phyloP scores from a whole-genome alignment of 768 basidiomycete species.

The Rhizopogon sp. region DNA sequence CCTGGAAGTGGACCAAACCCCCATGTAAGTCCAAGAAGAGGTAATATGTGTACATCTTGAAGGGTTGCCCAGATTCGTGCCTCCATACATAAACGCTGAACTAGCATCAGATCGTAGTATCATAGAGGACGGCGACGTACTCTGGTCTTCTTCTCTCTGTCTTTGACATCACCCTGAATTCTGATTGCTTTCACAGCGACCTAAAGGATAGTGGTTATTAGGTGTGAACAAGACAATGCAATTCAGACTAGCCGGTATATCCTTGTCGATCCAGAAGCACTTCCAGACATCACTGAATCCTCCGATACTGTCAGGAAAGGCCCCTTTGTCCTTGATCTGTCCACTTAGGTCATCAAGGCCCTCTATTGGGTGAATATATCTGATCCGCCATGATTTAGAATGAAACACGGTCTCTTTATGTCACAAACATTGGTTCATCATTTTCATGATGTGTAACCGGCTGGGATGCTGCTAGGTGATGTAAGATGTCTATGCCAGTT shows the following conservation, averaged over 20 bases:
- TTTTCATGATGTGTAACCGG: not conserved
- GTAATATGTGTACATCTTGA: conserved; percentile 33
- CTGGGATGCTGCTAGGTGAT: not conserved
- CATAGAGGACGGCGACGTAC: not conserved
- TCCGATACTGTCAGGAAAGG: conserved; percentile 31
- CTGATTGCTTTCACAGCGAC: conserved; percentile 5
- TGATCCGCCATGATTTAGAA: not conserved
- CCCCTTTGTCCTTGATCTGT: conserved; percentile 18
- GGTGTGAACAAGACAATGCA: not conserved
- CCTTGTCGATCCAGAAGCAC: conserved; percentile 22
- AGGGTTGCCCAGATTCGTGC: conserved; percentile 33
- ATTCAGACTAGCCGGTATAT: not conserved
- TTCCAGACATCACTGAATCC: conserved; percentile 43
- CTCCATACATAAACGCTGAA: conserved; percentile 26
- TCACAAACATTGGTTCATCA: not conserved
- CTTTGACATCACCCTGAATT: not conserved
- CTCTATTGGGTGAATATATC: not conserved
- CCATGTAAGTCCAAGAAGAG: conserved; percentile 30
- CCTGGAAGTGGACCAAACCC: conserved; percentile 32
- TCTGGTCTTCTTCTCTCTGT: not conserved
- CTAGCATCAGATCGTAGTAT: not conserved
- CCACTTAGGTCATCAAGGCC: conserved; percentile 3
- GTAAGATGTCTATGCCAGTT: not conserved
- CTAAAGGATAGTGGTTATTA: not conserved
- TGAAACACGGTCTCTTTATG: not conserved